Evolutionary conservation across 257 asterid species (phyloP).

Genomic region (Dorcoceras hygrometricum): DNA sequence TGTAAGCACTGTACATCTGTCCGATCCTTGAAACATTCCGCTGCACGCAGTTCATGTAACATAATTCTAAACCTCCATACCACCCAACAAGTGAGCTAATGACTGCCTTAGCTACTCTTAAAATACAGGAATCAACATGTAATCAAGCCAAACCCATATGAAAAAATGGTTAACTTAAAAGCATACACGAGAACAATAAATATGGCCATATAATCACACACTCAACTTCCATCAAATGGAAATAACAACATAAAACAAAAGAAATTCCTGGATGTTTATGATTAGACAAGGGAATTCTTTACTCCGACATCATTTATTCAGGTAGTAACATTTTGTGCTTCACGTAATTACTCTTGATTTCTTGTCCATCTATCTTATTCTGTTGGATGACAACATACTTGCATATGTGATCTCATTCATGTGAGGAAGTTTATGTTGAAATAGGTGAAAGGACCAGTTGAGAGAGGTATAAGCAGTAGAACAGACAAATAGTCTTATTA

Average conservation of each 20-base stretch:
- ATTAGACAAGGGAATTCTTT: background rate
- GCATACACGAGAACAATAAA: background rate
- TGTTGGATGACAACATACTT: background rate
- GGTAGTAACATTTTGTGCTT: background rate
- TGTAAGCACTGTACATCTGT: constrained; percentile 91
- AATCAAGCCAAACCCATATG: background rate
- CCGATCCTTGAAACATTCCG: constrained; percentile 90
- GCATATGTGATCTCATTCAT: background rate
- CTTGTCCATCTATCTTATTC: background rate
- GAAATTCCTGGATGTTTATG: background rate
- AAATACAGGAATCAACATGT: background rate
- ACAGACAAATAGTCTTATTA: background rate
- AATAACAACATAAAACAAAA: constrained; percentile 12
- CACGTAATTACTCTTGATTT: background rate
- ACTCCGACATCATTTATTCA: background rate
- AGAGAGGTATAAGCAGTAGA: background rate
- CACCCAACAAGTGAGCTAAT: constrained; percentile 21
- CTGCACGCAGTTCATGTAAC: constrained; percentile 36
- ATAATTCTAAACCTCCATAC: constrained; percentile 17
- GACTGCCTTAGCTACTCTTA: constrained; percentile 5
- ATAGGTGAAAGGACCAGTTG: background rate
- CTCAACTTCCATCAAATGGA: background rate
- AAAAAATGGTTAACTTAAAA: background rate
- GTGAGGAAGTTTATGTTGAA: background rate
- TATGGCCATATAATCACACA: background rate